phyloP scores from a whole-genome alignment of 805 yeast species.

The Candida ponderosae region DNA sequence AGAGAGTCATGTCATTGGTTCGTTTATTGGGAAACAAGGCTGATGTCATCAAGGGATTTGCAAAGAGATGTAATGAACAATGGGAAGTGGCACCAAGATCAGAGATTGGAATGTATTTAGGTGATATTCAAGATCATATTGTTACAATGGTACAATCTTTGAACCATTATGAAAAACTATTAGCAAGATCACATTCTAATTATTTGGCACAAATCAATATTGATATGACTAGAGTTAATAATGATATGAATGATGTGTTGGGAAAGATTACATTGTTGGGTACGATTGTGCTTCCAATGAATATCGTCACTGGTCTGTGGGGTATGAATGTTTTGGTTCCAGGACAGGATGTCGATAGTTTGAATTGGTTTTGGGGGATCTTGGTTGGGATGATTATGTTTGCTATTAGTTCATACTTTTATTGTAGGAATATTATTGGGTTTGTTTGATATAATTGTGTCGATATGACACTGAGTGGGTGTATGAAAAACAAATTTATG shows the following conservation, averaged over 20 bases:
- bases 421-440: constrained; percentile 39
- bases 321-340: constrained; percentile 98
- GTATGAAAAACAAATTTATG: too few relatives aligned
- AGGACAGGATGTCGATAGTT: constrained; percentile 64
- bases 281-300: constrained; percentile 91
- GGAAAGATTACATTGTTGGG: constrained; percentile 92
- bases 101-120: constrained; percentile 90
- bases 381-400: constrained; percentile 36
- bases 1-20: constrained; percentile 84
- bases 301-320: constrained; percentile 95
- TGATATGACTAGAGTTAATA: constrained; percentile 95
- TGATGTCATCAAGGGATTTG: constrained; percentile 94
- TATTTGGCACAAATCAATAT: constrained; percentile 94
- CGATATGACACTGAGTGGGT: too few relatives aligned
- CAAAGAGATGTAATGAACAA: constrained; percentile 82
- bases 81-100: constrained; percentile 73
- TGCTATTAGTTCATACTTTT: constrained; percentile 39
- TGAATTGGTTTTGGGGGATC: constrained; percentile 60
- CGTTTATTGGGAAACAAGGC: constrained; percentile 87
- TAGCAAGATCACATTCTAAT: constrained; percentile 93
- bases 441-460: constrained; percentile 1
- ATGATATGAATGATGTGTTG: constrained; percentile 92
- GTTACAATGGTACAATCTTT: constrained; percentile 95
- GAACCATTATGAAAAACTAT: constrained; percentile 88
- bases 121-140: constrained; percentile 96